These are phyloP conservation scores for Solanum sitiens DNA, from an alignment of 257 asterid species.

Conservation along the genomic window DNA sequence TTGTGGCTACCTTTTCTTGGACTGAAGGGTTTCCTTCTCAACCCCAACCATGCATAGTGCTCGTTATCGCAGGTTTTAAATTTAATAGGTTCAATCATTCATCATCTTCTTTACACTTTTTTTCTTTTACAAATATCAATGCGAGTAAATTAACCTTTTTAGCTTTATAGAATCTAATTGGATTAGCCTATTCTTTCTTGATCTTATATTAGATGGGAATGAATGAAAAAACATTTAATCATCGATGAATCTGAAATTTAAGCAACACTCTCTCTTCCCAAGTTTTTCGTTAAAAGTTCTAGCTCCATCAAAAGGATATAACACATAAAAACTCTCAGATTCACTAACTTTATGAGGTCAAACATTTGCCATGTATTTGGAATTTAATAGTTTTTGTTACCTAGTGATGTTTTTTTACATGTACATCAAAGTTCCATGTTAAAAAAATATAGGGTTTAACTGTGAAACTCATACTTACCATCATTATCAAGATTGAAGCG, in stretches of 20 bases:
- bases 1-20: constrained; percentile 11
- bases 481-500: no score
- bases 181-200: neutral
- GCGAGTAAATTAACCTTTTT: no score
- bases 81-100: neutral
- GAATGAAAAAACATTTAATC: no score
- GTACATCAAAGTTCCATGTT: neutral
- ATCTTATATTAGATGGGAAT: no score
- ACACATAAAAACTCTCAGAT: neutral
- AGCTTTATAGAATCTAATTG: no score
- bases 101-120: neutral
- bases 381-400: neutral
- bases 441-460: no score
- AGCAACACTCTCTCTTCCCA: neutral
- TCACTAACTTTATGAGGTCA: neutral
- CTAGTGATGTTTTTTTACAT: neutral
- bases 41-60: neutral
- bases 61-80: neutral
- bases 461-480: neutral
- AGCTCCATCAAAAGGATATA: neutral
- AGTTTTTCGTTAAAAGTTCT: no score
- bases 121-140: no score
- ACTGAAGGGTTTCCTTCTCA: constrained; percentile 25
- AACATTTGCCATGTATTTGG: neutral
- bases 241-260: neutral